A percentile compares a stretch with the other conserved stretches of the same genome.
phyloP scores from a whole-genome alignment of 495 filamentous ascomycete species.

The Cercophora newfieldiana region DNA sequence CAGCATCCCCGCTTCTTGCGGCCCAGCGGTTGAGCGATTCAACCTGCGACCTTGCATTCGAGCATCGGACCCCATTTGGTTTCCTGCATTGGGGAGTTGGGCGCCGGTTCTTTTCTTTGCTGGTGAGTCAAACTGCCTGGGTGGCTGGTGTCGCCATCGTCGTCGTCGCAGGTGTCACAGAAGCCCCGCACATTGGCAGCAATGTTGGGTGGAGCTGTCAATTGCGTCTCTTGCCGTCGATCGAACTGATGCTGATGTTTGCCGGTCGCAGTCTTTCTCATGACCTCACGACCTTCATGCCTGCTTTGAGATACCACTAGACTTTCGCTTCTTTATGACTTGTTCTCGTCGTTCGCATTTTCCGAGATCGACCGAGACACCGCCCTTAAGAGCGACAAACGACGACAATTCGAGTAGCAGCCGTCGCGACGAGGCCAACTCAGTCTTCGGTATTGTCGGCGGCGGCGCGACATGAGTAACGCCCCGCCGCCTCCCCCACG shows the following conservation, averaged over 20 bases:
- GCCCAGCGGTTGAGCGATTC: neutral
- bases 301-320: slow-evolving; percentile 40
- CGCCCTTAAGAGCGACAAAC: neutral
- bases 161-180: neutral
- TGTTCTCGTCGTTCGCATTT: neutral
- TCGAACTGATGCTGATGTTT: neutral
- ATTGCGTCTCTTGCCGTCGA: neutral
- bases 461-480: slow-evolving; percentile 41
- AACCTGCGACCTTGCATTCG: neutral
- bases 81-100: slow-evolving; percentile 26
- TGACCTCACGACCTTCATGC: slow-evolving; percentile 37
- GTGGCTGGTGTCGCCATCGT: neutral
- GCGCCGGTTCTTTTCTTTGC: slow-evolving; percentile 17
- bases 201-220: neutral
- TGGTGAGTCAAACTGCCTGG: slow-evolving; percentile 12
- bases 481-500: slow-evolving; percentile 63
- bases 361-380: neutral
- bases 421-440: slow-evolving; percentile 10
- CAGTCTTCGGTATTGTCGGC: slow-evolving; percentile 23
- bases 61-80: slow-evolving; percentile 5
- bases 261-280: slow-evolving; percentile 11
- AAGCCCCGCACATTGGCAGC: neutral
- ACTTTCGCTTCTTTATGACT: slow-evolving; percentile 26
- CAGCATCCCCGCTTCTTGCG: neutral
- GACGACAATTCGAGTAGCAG: neutral